These are phyloP conservation scores for Salvia splendens DNA, from an alignment of 257 asterid genomes.

Conservation along the genomic window DNA sequence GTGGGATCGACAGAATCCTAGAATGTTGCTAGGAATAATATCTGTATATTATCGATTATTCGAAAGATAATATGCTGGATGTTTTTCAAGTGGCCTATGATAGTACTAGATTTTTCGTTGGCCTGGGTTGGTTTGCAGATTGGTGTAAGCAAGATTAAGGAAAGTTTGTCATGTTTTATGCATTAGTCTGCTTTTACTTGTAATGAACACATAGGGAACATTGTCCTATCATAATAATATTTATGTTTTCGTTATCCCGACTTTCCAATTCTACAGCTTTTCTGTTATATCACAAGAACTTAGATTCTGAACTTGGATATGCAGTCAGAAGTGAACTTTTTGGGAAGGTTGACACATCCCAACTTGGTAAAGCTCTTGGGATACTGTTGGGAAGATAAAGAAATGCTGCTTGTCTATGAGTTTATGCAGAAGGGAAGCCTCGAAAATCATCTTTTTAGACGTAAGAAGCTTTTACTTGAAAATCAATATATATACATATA, in stretches of 20 bases:
- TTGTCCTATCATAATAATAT: too few relatives aligned
- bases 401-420: constrained; percentile 58
- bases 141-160: neutral
- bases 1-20: too few relatives aligned
- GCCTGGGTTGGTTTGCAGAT: neutral
- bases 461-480: constrained; percentile 37
- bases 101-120: too few relatives aligned
- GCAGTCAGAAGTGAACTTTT: constrained; percentile 64
- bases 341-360: constrained; percentile 60
- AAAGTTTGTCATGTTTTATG: neutral
- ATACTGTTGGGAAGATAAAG: constrained; percentile 61
- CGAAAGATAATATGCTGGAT: too few relatives aligned
- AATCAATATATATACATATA: neutral
- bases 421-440: constrained; percentile 64
- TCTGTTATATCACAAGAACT: neutral
- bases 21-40: too few relatives aligned
- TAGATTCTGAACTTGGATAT: constrained; percentile 27
- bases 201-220: neutral
- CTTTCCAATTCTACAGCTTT: neutral
- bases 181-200: neutral
- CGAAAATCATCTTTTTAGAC: constrained; percentile 65
- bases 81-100: too few relatives aligned
- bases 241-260: neutral
- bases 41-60: too few relatives aligned
- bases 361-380: constrained; percentile 68